phyloP scores from a whole-genome alignment of 495 filamentous ascomycete species.

The Acidiella bohemica region DNA sequence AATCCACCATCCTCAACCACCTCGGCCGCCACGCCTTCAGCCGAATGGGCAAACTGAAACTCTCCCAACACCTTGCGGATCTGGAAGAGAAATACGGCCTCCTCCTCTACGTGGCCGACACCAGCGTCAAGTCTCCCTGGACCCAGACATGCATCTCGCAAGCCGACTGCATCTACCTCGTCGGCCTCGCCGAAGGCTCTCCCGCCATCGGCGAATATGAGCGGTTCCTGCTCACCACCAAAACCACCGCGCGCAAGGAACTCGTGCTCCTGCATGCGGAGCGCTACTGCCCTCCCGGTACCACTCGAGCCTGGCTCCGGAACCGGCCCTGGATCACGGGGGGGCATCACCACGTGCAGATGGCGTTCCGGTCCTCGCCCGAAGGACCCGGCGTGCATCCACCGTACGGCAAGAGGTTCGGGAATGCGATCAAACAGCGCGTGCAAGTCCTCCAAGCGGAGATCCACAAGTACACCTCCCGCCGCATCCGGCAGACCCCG shows the following conservation, averaged over 20 bases:
- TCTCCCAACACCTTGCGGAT: slow-evolving; percentile 92
- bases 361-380: slow-evolving; percentile 69
- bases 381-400: slow-evolving; percentile 69
- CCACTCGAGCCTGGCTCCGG: slow-evolving; percentile 79
- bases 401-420: slow-evolving; percentile 63
- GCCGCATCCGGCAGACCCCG: slow-evolving; percentile 69
- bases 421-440: slow-evolving; percentile 75
- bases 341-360: slow-evolving; percentile 96
- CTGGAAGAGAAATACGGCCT: slow-evolving; percentile 94
- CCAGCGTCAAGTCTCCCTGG: slow-evolving; percentile 90
- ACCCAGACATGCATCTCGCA: slow-evolving; percentile 96
- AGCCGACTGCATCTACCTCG: slow-evolving; percentile 86
- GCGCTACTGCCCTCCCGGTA: slow-evolving; percentile 68
- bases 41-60: slow-evolving; percentile 90
- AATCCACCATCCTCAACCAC: slow-evolving; percentile 85
- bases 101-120: slow-evolving; percentile 94
- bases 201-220: slow-evolving; percentile 91
- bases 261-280: slow-evolving; percentile 88
- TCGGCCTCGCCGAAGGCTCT: slow-evolving; percentile 82
- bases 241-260: slow-evolving; percentile 90
- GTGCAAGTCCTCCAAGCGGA: slow-evolving; percentile 93
- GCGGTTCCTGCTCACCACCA: slow-evolving; percentile 87
- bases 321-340: slow-evolving; percentile 97
- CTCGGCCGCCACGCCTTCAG: slow-evolving; percentile 91
- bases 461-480: slow-evolving; percentile 92